Evolutionary conservation across 2,329 filamentous ascomycete genomes (phyloP).

Genomic region (Beauveria varroae): DNA sequence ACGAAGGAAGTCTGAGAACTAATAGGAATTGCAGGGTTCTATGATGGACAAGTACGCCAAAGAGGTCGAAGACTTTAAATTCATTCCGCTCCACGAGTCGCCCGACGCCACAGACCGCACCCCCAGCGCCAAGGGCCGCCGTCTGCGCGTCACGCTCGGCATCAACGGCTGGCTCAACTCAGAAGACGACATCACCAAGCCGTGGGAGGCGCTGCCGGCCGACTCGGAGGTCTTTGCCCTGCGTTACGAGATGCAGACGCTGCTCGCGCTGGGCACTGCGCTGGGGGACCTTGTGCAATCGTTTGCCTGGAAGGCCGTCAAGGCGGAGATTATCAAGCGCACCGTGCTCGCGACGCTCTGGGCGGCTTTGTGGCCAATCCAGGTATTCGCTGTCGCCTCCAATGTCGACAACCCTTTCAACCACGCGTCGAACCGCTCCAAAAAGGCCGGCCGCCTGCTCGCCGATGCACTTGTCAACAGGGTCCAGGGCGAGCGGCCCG

Average conservation of each 20-base stretch:
- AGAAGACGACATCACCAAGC: slow-evolving; percentile 66
- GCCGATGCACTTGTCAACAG: slow-evolving; percentile 77
- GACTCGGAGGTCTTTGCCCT: slow-evolving; percentile 77
- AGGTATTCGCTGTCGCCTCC: slow-evolving; percentile 57
- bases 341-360: slow-evolving; percentile 62
- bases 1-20: neutral
- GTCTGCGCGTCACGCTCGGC: slow-evolving; percentile 74
- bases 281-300: slow-evolving; percentile 65
- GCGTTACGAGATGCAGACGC: slow-evolving; percentile 70
- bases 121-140: slow-evolving; percentile 27
- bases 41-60: slow-evolving; percentile 85
- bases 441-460: slow-evolving; percentile 72
- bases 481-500: slow-evolving; percentile 72
- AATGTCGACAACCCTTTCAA: slow-evolving; percentile 77
- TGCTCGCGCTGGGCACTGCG: slow-evolving; percentile 68
- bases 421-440: slow-evolving; percentile 66
- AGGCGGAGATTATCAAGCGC: slow-evolving; percentile 65
- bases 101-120: neutral
- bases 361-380: slow-evolving; percentile 63
- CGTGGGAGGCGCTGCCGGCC: slow-evolving; percentile 68
- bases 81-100: slow-evolving; percentile 58
- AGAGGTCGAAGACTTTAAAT: slow-evolving; percentile 75
- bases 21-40: slow-evolving; percentile 43
- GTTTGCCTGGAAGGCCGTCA: slow-evolving; percentile 67
- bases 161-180: slow-evolving; percentile 79